Evolutionary conservation across 305 asterid species (phyloP).

Genomic region (Fraxinus velutina): DNA sequence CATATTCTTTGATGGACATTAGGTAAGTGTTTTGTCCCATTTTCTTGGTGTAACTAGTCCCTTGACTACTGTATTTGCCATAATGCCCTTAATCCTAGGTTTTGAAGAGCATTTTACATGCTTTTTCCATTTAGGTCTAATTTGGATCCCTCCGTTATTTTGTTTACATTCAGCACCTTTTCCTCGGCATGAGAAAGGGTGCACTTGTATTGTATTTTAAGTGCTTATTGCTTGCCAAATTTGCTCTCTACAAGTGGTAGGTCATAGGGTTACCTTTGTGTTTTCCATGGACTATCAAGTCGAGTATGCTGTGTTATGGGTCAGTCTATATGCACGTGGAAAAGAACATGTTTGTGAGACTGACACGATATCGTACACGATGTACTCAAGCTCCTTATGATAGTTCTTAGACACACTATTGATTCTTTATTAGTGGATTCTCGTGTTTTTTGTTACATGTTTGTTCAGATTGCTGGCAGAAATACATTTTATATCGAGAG

Average conservation of each 20-base stretch:
- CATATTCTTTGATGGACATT: constrained; percentile 97
- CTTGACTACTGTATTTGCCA: neutral
- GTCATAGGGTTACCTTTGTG: neutral
- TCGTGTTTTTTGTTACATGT: constrained; percentile 7
- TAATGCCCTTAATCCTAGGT: neutral
- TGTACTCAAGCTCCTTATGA: neutral
- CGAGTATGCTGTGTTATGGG: neutral
- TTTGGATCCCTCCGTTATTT: neutral
- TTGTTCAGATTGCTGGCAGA: constrained; percentile 21
- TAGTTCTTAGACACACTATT: neutral
- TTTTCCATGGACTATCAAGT: neutral
- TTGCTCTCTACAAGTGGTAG: neutral
- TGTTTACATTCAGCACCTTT: neutral
- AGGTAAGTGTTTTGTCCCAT: constrained; percentile 46
- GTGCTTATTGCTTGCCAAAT: neutral
- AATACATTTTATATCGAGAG: constrained; percentile 18
- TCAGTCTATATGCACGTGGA: neutral
- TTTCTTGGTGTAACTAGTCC: constrained; percentile 9
- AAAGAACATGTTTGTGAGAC: neutral
- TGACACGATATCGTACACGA: neutral
- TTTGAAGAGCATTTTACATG: neutral
- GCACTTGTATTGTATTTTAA: neutral
- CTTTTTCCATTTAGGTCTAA: neutral
- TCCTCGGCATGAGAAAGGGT: neutral
- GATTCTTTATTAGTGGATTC: constrained; percentile 5